Percentiles rank a stretch among this genome's conserved stretches.
phyloP scores from a whole-genome alignment of 116 monocot genomes.

The Iris pallida region DNA sequence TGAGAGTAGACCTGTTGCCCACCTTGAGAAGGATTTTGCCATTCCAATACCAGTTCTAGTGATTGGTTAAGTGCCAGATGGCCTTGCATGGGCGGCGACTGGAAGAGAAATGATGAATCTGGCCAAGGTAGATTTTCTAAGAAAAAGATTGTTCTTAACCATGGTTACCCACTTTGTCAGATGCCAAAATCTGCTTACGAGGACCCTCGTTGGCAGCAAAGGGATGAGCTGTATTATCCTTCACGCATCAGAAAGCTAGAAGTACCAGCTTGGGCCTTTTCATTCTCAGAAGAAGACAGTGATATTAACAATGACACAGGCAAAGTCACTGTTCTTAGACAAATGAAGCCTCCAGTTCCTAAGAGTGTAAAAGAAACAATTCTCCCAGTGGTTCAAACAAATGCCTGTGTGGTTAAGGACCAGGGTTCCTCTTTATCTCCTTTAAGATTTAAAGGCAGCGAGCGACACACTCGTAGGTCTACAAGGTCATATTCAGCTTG shows the following conservation, averaged over 20 bases:
- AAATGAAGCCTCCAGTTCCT: slow-evolving; percentile 26
- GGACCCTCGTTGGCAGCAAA: slow-evolving; percentile 69
- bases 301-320: slow-evolving; percentile 47
- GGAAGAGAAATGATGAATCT: no score
- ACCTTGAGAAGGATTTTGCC: slow-evolving; percentile 36
- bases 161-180: slow-evolving; percentile 71
- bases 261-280: slow-evolving; percentile 71
- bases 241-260: slow-evolving; percentile 55
- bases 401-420: slow-evolving; percentile 76
- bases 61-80: slow-evolving; percentile 68
- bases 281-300: slow-evolving; percentile 54
- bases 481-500: slow-evolving; percentile 34
- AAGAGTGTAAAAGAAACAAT: slow-evolving; percentile 64
- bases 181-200: slow-evolving; percentile 61
- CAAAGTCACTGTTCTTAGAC: slow-evolving; percentile 31
- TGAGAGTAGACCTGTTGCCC: slow-evolving; percentile 24
- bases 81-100: slow-evolving; percentile 90
- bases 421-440: slow-evolving; percentile 44
- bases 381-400: slow-evolving; percentile 66
- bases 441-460: slow-evolving; percentile 32
- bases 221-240: slow-evolving; percentile 60
- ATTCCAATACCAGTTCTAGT: slow-evolving; percentile 20
- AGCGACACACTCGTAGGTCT: slow-evolving; percentile 50
- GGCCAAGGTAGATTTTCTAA: slow-evolving; percentile 69
- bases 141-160: slow-evolving; percentile 66